Percentiles rank a stretch among this genome's conserved stretches.
Evolutionary conservation across 495 filamentous ascomycete species (phyloP).

Genomic region (Annulohypoxylon stygium): DNA sequence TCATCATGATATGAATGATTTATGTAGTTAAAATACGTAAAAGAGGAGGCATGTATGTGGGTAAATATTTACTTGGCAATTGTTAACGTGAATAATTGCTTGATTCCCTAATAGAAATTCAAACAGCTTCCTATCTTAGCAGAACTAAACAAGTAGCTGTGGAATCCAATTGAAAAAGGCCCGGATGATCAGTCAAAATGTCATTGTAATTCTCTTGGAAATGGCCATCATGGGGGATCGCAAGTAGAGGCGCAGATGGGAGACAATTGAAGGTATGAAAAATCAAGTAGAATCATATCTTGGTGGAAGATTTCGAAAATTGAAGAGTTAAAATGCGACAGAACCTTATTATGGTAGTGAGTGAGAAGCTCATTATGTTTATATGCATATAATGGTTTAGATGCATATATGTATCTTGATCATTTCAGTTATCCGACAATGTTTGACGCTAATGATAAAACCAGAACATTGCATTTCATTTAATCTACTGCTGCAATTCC

Average conservation of each 20-base stretch:
- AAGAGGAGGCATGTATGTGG: conserved; percentile 1
- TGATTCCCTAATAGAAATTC: conserved; percentile 19
- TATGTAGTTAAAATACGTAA: neutral
- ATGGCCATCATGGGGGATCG: neutral
- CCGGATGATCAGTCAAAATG: conserved; percentile 1
- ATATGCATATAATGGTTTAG: neutral
- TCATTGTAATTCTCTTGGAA: neutral
- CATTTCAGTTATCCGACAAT: neutral
- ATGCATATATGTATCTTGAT: neutral
- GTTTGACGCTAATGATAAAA: conserved; percentile 37
- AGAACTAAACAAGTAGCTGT: conserved; percentile 11
- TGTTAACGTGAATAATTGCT: conserved; percentile 2
- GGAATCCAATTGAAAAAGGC: conserved; percentile 1
- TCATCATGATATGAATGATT: neutral
- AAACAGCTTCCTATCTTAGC: conserved; percentile 36
- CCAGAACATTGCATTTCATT: conserved; percentile 6
- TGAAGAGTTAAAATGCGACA: neutral
- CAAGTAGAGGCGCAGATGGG: neutral
- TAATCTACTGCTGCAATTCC: neutral
- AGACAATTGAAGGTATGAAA: neutral
- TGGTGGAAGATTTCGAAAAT: neutral
- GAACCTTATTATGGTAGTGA: too few species aligned
- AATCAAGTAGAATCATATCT: neutral
- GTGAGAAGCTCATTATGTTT: neutral
- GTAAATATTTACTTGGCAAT: conserved; percentile 16